Conservation (phyloP, 164 flowering plant species). For the Tetracentron sinense region DNA sequence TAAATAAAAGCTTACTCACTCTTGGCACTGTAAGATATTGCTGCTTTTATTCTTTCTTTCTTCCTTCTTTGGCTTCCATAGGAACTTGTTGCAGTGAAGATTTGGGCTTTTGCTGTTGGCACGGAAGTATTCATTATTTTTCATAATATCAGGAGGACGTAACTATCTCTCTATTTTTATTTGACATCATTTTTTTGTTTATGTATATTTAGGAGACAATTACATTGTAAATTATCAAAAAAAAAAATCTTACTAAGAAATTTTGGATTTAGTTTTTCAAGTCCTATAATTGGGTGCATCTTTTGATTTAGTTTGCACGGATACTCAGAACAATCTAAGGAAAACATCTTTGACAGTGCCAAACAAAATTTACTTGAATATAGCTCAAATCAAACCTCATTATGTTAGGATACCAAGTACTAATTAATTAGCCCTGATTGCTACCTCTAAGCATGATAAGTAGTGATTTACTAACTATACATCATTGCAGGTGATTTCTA, state of each 20-base stretch:
- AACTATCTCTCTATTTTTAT: no score
- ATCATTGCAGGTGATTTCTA: conserved; percentile 62
- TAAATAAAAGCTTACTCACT: conserved; percentile 78
- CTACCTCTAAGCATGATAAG: not conserved
- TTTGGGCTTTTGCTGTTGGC: not conserved
- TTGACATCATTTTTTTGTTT: no score
- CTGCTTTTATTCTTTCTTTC: conserved; percentile 7
- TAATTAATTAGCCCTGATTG: no score
- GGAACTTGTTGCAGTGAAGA: not conserved
- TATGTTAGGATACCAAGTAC: no score
- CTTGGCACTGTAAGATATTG: conserved; percentile 69
- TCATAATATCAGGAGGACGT: no score
- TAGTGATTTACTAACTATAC: not conserved
- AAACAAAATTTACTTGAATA: no score
- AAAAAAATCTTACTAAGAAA: not conserved
- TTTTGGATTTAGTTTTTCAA: not conserved
- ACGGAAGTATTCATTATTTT: no score
- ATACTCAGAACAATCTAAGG: not conserved
- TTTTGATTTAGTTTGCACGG: not conserved
- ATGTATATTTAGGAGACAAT: not conserved
- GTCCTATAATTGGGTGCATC: not conserved
- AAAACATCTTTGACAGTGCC: no score
- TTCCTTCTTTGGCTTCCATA: not conserved
- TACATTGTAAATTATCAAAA: not conserved
- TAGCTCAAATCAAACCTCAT: no score